Percentiles rank a stretch among this genome's conserved stretches.
These are phyloP conservation scores for Malus domestica DNA, from an alignment of 306 rosid species.

Conservation along the genomic window DNA sequence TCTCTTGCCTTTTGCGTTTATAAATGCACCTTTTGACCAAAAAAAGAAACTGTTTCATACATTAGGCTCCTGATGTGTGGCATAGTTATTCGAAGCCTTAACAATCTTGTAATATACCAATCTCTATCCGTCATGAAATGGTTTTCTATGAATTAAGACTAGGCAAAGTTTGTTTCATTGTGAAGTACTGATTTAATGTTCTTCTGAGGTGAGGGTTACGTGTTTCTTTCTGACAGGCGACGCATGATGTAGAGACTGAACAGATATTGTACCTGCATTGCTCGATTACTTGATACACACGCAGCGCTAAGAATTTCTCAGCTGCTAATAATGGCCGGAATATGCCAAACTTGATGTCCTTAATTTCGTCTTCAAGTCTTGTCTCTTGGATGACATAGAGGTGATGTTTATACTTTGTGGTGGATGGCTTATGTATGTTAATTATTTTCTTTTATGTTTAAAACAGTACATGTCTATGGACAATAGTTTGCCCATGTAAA, in stretches of 20 bases:
- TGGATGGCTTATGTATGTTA: neutral
- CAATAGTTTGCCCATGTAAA: too few species aligned
- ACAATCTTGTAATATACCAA: neutral
- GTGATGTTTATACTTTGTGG: neutral
- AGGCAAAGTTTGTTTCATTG: neutral
- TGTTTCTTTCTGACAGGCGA: neutral
- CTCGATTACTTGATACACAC: neutral
- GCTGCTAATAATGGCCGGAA: neutral
- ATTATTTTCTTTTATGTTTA: neutral
- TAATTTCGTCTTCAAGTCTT: neutral
- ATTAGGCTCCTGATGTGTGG: neutral
- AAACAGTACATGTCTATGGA: too few species aligned
- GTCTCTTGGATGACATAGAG: neutral
- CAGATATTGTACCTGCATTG: neutral
- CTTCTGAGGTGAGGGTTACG: neutral
- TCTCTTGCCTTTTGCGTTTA: too few species aligned
- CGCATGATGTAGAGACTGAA: neutral
- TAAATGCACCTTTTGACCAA: too few species aligned
- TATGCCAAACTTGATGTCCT: neutral
- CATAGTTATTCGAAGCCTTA: neutral
- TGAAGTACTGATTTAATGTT: neutral
- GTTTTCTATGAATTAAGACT: neutral
- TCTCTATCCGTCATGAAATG: neutral
- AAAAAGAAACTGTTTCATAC: neutral
- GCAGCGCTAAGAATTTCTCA: neutral